Evolutionary conservation across 495 filamentous ascomycete genomes (phyloP).

Genomic region (Echria macrotheca): DNA sequence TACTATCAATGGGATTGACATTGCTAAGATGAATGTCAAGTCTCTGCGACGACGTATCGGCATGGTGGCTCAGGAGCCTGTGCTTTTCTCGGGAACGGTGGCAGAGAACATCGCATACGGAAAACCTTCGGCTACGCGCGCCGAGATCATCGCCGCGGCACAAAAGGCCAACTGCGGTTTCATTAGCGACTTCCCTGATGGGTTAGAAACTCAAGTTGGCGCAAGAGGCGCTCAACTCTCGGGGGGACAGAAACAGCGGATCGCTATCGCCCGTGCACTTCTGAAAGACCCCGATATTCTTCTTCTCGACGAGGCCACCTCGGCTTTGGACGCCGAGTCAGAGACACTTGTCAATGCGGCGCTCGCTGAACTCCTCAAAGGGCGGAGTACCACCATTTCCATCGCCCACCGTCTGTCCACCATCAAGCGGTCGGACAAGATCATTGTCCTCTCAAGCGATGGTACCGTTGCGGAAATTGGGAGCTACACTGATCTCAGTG

Average conservation of each 20-base stretch:
- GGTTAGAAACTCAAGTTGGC: slow-evolving; percentile 89
- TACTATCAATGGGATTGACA: slow-evolving; percentile 77
- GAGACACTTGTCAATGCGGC: slow-evolving; percentile 94
- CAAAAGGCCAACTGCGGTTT: slow-evolving; percentile 95
- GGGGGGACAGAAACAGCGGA: slow-evolving; percentile 95
- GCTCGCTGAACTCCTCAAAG: slow-evolving; percentile 69
- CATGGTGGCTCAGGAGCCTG: slow-evolving; percentile 90
- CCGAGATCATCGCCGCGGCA: slow-evolving; percentile 81
- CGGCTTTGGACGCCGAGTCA: slow-evolving; percentile 92
- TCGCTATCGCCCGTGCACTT: slow-evolving; percentile 90
- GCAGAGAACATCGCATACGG: slow-evolving; percentile 97
- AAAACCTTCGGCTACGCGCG: slow-evolving; percentile 67
- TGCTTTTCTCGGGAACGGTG: slow-evolving; percentile 91
- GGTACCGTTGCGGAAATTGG: slow-evolving; percentile 88
- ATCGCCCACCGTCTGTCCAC: slow-evolving; percentile 94
- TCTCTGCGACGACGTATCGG: slow-evolving; percentile 90
- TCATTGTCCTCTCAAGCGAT: slow-evolving; percentile 80
- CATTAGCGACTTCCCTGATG: slow-evolving; percentile 93
- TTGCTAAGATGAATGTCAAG: slow-evolving; percentile 86
- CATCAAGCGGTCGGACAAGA: slow-evolving; percentile 88
- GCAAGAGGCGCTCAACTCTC: slow-evolving; percentile 90
- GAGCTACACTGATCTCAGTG: slow-evolving; percentile 69
- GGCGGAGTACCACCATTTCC: slow-evolving; percentile 90
- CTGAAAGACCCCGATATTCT: slow-evolving; percentile 96
- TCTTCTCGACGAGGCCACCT: slow-evolving; percentile 91